phyloP scores from a whole-genome alignment of 2,329 filamentous ascomycete species.

The Ascochyta koolunga region DNA sequence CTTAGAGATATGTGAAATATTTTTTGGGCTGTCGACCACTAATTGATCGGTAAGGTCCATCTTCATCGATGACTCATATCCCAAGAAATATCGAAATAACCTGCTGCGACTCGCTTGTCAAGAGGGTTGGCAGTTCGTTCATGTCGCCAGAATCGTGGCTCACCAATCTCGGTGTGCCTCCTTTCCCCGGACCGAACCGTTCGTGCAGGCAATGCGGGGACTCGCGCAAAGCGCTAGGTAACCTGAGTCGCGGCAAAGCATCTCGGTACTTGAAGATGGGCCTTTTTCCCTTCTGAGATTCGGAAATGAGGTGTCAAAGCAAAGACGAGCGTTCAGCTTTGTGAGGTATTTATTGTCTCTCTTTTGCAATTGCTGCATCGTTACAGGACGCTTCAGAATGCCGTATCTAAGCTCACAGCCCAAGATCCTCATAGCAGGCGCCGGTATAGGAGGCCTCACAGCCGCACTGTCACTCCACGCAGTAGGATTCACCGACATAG shows the following conservation, averaged over 20 bases:
- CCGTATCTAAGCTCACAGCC: slow-evolving; percentile 29
- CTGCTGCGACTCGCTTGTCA: too few relatives aligned
- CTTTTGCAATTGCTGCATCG: not conserved
- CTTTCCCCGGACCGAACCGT: slow-evolving; percentile 5
- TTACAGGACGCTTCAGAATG: slow-evolving; percentile 15
- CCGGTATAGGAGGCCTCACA: slow-evolving; percentile 78
- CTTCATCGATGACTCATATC: too few relatives aligned
- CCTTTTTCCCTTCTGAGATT: slow-evolving; percentile 2
- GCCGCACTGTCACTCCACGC: slow-evolving; percentile 74
- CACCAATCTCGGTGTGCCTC: not conserved
- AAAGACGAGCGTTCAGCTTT: too few relatives aligned
- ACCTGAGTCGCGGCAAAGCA: slow-evolving; percentile 8
- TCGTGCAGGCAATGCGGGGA: too few relatives aligned
- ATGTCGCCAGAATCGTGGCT: not conserved
- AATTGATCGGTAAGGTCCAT: too few relatives aligned
- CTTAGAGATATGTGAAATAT: too few relatives aligned
- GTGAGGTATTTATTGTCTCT: not conserved
- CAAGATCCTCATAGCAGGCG: slow-evolving; percentile 36
- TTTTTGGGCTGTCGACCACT: too few relatives aligned
- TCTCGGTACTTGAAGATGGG: slow-evolving; percentile 8
- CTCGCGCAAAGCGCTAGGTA: too few relatives aligned
- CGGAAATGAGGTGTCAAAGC: not conserved
- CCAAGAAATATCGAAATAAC: too few relatives aligned
- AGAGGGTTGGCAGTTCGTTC: not conserved
- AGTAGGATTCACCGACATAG: slow-evolving; percentile 61